Conservation (phyloP, 345 rosid species). For the Durio zibethinus region DNA sequence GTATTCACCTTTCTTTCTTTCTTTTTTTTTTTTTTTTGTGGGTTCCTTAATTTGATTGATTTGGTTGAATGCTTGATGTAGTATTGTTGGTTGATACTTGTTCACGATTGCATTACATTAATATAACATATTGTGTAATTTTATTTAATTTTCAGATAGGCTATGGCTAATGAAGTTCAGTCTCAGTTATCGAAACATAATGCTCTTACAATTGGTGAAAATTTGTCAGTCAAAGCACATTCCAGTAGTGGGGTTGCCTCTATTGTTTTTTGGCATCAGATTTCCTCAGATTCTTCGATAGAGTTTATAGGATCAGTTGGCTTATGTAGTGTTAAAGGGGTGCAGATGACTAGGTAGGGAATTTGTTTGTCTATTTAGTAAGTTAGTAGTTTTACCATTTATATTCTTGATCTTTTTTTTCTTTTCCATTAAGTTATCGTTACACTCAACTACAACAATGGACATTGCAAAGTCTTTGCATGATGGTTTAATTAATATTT, state of each 20-base stretch:
- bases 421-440: conserved; percentile 60
- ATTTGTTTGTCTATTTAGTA: conserved; percentile 8
- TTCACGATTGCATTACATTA: neutral
- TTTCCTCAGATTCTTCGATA: conserved; percentile 72
- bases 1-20: too few species aligned
- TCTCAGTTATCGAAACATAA: conserved; percentile 75
- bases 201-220: conserved; percentile 65
- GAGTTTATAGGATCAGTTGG: conserved; percentile 82
- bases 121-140: conserved; percentile 3
- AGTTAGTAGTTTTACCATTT: neutral
- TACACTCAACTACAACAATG: conserved; percentile 77
- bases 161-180: conserved; percentile 78
- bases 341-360: conserved; percentile 76
- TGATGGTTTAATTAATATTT: conserved; percentile 91
- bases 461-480: conserved; percentile 69
- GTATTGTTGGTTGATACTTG: neutral
- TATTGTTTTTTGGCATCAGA: conserved; percentile 57
- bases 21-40: conserved; percentile 5
- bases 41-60: neutral
- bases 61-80: neutral
- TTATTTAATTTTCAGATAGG: conserved; percentile 51
- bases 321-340: conserved; percentile 63
- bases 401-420: conserved; percentile 17
- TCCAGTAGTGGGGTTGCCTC: conserved; percentile 77
- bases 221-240: conserved; percentile 64